Evolutionary conservation across 441 rosid species (phyloP).

Genomic region (Pelargonium australe): DNA sequence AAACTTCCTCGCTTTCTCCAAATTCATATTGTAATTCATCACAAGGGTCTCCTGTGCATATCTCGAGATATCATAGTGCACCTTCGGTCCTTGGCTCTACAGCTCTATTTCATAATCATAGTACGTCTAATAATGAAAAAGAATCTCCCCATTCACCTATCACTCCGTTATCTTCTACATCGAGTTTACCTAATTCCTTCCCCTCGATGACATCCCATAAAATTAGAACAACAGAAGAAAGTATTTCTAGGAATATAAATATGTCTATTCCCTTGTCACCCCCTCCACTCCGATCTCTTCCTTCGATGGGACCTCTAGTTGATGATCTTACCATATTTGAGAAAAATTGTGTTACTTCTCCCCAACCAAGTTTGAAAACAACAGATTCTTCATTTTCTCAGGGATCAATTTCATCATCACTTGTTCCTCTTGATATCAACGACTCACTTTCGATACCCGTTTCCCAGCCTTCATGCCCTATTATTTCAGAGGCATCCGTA

Average conservation of each 20-base stretch:
- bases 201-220: not conserved
- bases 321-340: constrained; percentile 13
- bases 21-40: constrained; percentile 30
- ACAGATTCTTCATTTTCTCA: constrained; percentile 11
- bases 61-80: constrained; percentile 44
- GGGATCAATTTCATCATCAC: constrained; percentile 15
- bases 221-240: constrained; percentile 3
- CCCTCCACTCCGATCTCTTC: constrained; percentile 1
- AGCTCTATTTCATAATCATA: constrained; percentile 63
- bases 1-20: constrained; percentile 37
- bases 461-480: constrained; percentile 13
- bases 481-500: constrained; percentile 19
- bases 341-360: constrained; percentile 13
- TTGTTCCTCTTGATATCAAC: not conserved
- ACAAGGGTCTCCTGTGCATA: constrained; percentile 40
- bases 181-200: constrained; percentile 23
- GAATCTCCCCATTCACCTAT: constrained; percentile 22
- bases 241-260: constrained; percentile 17
- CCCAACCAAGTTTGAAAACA: constrained; percentile 13
- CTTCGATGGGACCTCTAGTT: constrained; percentile 17
- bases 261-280: constrained; percentile 14
- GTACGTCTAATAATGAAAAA: constrained; percentile 36
- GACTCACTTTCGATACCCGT: constrained; percentile 4
- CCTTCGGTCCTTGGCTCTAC: constrained; percentile 59
- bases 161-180: constrained; percentile 26